Conservation (phyloP, 257 asterid species). For the Gentiana macrophylla region DNA sequence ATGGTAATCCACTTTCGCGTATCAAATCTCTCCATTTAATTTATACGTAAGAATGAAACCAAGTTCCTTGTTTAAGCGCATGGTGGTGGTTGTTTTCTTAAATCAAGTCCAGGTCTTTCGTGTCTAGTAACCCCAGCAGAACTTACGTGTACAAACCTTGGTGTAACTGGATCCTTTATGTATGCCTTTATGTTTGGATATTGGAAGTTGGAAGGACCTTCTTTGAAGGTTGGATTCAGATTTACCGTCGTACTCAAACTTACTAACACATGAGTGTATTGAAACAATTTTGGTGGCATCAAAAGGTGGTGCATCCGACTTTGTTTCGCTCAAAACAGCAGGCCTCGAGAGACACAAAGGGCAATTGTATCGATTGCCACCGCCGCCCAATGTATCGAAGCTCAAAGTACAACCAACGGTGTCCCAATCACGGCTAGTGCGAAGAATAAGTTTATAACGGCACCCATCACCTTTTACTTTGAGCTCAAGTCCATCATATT, state of each 20-base stretch:
- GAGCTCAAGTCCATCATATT: conserved; percentile 88
- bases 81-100: conserved; percentile 99
- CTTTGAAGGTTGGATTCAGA: conserved; percentile 79
- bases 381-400: conserved; percentile 77
- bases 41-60: conserved; percentile 89
- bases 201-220: conserved; percentile 86
- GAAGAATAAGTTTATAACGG: conserved; percentile 72
- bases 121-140: conserved; percentile 98
- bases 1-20: conserved; percentile 83
- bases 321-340: conserved; percentile 85
- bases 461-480: conserved; percentile 83
- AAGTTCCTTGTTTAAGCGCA: conserved; percentile 85
- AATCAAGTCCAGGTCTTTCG: conserved; percentile 92
- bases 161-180: conserved; percentile 66
- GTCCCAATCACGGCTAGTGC: conserved; percentile 92
- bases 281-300: conserved; percentile 71
- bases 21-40: conserved; percentile 94
- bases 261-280: conserved; percentile 93
- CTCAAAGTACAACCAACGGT: conserved; percentile 72
- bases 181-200: conserved; percentile 67
- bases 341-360: conserved; percentile 87
- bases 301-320: conserved; percentile 70
- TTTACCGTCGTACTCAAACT: conserved; percentile 91
- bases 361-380: conserved; percentile 86
- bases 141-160: conserved; percentile 93